phyloP scores from a whole-genome alignment of 78 protist genomes.

The Dictyostelium discoideum region DNA sequence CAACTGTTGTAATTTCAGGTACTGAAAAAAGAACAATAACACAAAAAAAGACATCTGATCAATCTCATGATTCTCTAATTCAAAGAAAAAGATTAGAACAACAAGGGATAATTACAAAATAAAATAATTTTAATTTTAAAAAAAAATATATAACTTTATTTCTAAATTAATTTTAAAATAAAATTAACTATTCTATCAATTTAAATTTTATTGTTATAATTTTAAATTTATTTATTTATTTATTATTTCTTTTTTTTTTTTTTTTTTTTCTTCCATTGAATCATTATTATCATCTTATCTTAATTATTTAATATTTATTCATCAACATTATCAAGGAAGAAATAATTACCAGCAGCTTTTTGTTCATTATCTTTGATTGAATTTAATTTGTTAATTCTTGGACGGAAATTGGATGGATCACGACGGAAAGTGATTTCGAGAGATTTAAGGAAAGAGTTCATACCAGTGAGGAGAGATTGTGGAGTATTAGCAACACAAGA shows the following conservation, averaged over 20 bases:
- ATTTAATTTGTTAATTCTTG: slow-evolving; percentile 96
- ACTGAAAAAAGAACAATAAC: slow-evolving; percentile 9
- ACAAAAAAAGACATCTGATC: slow-evolving; percentile 8
- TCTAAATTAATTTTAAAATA: no score
- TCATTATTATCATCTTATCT: no score
- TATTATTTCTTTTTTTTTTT: not conserved
- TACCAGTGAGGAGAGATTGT: slow-evolving; percentile 94
- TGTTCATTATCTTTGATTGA: slow-evolving; percentile 98
- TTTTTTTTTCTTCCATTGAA: not conserved
- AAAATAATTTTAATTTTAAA: not conserved
- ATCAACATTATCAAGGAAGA: slow-evolving; percentile 93
- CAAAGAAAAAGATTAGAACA: slow-evolving; percentile 4
- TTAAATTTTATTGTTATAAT: no score
- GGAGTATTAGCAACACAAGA: slow-evolving; percentile 87
- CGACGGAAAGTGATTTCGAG: slow-evolving; percentile 99
- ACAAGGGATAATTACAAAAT: not conserved
- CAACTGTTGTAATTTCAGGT: slow-evolving; percentile 10
- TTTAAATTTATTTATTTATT: not conserved
- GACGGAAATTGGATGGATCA: slow-evolving; percentile 98
- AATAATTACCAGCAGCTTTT: slow-evolving; percentile 95
- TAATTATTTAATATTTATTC: slow-evolving; percentile 13
- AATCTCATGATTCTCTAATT: not conserved
- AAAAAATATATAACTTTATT: no score
- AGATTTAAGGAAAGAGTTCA: slow-evolving; percentile 97
- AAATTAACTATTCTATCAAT: no score